These are phyloP conservation scores for Jackrogersella minutella DNA, from an alignment of 495 filamentous ascomycete genomes.

Conservation along the genomic window DNA sequence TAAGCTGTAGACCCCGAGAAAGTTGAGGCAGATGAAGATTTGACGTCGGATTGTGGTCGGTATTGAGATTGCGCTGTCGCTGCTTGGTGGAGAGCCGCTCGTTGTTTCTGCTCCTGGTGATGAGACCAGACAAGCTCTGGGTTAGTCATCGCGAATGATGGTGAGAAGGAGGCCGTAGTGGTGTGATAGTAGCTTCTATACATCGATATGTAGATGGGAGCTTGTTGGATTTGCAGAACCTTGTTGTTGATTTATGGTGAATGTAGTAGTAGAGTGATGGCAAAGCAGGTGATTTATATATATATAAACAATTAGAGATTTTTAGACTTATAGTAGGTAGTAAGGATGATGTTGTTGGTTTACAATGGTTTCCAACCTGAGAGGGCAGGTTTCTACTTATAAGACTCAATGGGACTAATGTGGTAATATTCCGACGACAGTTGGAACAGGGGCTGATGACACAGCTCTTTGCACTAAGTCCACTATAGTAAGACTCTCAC, in stretches of 20 bases:
- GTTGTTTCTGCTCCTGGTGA: conserved; percentile 34
- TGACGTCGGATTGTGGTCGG: conserved; percentile 12
- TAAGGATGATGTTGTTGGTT: neutral
- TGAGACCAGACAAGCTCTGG: conserved; percentile 34
- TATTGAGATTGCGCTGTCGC: neutral
- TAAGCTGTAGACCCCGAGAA: conserved; percentile 34
- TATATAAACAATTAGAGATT: neutral
- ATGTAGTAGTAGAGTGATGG: neutral
- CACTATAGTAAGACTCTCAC: conserved; percentile 13
- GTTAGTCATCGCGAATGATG: conserved; percentile 38
- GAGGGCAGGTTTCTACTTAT: conserved; percentile 28
- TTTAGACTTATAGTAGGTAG: neutral
- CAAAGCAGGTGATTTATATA: neutral
- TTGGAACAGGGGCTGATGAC: conserved; percentile 4
- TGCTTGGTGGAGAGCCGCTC: neutral
- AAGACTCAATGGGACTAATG: conserved; percentile 20
- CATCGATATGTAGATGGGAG: conserved; percentile 22
- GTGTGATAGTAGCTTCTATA: conserved; percentile 20
- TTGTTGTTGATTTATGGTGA: neutral
- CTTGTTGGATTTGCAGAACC: neutral
- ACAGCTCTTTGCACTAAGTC: neutral
- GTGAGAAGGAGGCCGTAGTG: conserved; percentile 25
- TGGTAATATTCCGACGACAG: too few species aligned
- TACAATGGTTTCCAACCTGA: neutral
- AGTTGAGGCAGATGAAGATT: conserved; percentile 35